phyloP scores from a whole-genome alignment of 2,329 filamentous ascomycete species.

The Tympanopsis confertula region DNA sequence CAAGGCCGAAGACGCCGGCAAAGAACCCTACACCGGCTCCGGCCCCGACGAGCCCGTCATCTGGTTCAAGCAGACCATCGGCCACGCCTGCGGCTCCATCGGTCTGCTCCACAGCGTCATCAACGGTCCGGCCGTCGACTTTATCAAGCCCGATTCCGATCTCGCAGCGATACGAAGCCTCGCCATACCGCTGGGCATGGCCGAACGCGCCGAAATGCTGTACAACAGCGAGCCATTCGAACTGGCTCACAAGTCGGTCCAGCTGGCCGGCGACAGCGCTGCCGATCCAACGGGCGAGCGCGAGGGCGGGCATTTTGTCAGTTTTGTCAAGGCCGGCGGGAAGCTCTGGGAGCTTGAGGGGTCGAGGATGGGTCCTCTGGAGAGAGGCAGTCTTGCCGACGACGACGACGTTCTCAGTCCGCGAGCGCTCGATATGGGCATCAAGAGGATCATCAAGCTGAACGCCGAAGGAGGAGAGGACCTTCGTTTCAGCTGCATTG shows the following conservation, averaged over 20 bases:
- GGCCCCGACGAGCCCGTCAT: slow-evolving; percentile 55
- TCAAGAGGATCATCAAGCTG: slow-evolving; percentile 29
- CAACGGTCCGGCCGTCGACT: slow-evolving; percentile 50
- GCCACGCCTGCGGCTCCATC: slow-evolving; percentile 71
- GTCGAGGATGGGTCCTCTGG: slow-evolving; percentile 58
- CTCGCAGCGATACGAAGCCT: slow-evolving; percentile 47
- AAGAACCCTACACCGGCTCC: slow-evolving; percentile 31
- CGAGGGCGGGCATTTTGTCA: slow-evolving; percentile 67
- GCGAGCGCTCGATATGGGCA: slow-evolving; percentile 51
- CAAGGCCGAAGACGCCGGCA: slow-evolving; percentile 42
- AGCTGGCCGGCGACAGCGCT: slow-evolving; percentile 56
- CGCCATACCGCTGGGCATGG: slow-evolving; percentile 49
- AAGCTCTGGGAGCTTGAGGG: slow-evolving; percentile 74
- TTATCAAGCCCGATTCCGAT: slow-evolving; percentile 39
- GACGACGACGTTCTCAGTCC: slow-evolving; percentile 56
- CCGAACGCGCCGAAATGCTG: slow-evolving; percentile 52
- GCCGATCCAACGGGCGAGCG: slow-evolving; percentile 46
- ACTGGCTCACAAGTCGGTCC: slow-evolving; percentile 60
- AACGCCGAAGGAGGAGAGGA: slow-evolving; percentile 17
- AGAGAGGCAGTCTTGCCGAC: slow-evolving; percentile 41
- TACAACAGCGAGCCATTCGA: slow-evolving; percentile 63
- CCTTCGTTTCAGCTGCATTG: slow-evolving; percentile 24
- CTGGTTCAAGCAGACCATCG: slow-evolving; percentile 84
- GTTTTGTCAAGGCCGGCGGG: slow-evolving; percentile 61
- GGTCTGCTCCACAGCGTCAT: slow-evolving; percentile 62